Percentiles rank a stretch among this genome's conserved stretches.
phyloP scores from a whole-genome alignment of 1,139 yeast genomes.

The Candida sp. region DNA sequence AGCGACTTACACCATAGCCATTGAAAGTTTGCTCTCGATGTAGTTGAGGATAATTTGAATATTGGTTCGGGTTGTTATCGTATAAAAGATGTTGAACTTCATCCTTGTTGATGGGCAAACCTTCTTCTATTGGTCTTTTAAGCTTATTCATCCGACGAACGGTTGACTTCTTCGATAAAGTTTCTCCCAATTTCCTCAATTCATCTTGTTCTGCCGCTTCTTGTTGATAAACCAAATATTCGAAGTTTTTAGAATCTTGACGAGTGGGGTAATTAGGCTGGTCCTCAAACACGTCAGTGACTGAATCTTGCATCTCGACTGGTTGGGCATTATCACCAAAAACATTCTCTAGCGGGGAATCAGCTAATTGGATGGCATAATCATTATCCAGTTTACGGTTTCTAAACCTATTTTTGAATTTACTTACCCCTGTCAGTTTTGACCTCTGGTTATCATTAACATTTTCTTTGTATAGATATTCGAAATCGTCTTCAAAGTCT shows the following conservation, averaged over 20 bases:
- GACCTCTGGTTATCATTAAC: background rate
- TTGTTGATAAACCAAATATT: background rate
- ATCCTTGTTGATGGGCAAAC: background rate
- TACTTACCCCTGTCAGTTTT: background rate
- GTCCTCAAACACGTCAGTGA: background rate
- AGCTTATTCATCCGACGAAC: slow-evolving; percentile 17
- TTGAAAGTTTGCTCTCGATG: slow-evolving; percentile 15
- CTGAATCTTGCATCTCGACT: background rate
- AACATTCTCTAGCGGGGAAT: background rate
- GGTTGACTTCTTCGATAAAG: slow-evolving; percentile 22
- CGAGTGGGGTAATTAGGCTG: background rate
- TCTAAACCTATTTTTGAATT: background rate
- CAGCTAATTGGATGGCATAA: background rate
- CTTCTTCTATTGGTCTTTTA: background rate
- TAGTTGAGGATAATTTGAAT: background rate
- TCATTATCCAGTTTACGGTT: background rate
- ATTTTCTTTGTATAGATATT: background rate
- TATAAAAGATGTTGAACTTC: background rate
- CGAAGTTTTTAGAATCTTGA: background rate
- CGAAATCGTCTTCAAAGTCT: background rate
- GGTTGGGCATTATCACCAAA: background rate
- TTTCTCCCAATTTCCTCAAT: slow-evolving; percentile 27
- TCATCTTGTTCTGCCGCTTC: slow-evolving; percentile 17
- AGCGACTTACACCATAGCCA: slow-evolving; percentile 10
- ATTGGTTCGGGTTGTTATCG: slow-evolving; percentile 5